phyloP scores from a whole-genome alignment of 108 stramenopile genomes.

The Cylindrotheca fusiformis region DNA sequence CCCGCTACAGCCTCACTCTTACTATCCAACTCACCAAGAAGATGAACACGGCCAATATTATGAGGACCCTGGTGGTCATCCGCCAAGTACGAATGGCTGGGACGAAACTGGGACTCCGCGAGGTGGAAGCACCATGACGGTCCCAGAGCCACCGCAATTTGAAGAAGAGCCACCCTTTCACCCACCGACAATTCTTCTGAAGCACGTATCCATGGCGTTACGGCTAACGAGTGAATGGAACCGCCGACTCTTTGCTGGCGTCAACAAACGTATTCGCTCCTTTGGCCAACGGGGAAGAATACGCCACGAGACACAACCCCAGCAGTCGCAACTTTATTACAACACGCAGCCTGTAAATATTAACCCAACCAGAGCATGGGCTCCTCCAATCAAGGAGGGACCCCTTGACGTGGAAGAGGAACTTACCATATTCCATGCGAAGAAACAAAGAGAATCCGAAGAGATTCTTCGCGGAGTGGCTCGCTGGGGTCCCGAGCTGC shows the following conservation, averaged over 20 bases:
- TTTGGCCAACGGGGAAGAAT: background rate
- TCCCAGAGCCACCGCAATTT: background rate
- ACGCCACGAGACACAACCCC: background rate
- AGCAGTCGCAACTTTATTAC: conserved; percentile 1
- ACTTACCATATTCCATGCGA: conserved; percentile 46
- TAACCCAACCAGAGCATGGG: conserved; percentile 24
- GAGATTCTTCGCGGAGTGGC: conserved; percentile 9
- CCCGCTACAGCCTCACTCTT: background rate
- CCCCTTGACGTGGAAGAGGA: conserved; percentile 10
- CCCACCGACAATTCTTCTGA: conserved; percentile 19
- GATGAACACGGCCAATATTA: background rate
- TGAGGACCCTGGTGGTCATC: background rate
- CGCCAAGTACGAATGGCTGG: too few relatives aligned
- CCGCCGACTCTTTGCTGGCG: conserved; percentile 22
- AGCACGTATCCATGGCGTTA: conserved; percentile 25
- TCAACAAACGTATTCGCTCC: background rate
- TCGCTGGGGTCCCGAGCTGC: conserved; percentile 45
- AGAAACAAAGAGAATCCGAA: conserved; percentile 2
- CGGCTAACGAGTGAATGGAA: conserved; percentile 39
- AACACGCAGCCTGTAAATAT: conserved; percentile 20
- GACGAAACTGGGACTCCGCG: conserved; percentile 8
- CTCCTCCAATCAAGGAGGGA: conserved; percentile 15
- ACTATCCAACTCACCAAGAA: background rate
- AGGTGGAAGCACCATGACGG: conserved; percentile 16
- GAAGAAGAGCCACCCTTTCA: conserved; percentile 7